Percentiles rank a stretch among this genome's conserved stretches.
Conservation (phyloP, 345 rosid genomes). For the Erysimum cheiranthoides region DNA sequence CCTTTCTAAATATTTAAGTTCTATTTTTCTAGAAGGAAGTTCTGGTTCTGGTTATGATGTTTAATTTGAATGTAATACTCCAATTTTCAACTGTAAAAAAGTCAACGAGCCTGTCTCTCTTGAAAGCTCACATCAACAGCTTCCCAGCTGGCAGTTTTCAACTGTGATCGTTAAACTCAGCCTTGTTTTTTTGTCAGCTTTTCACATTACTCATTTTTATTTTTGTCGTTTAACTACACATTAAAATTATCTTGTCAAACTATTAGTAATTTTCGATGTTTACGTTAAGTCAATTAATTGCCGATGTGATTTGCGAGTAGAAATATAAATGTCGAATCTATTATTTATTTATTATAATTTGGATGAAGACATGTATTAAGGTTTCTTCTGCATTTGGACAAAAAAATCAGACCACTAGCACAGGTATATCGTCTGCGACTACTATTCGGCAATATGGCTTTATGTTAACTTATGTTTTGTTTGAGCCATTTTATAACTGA, state of each 20-base stretch:
- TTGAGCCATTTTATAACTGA: neutral
- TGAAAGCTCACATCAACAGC: constrained; percentile 37
- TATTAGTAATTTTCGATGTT: neutral
- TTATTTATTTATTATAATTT: neutral
- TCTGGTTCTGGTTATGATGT: neutral
- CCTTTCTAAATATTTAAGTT: neutral
- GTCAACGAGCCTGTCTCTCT: constrained; percentile 40
- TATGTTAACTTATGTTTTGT: neutral
- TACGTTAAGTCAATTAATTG: neutral
- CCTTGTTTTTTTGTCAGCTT: constrained; percentile 35
- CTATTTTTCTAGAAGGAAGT: neutral
- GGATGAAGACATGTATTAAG: neutral
- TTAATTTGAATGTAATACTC: constrained; percentile 8
- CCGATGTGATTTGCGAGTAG: neutral
- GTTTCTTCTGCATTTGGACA: constrained; percentile 8
- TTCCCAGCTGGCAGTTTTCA: constrained; percentile 39
- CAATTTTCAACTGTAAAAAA: constrained; percentile 20
- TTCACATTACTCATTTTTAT: neutral
- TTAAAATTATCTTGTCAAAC: neutral
- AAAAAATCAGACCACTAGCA: neutral
- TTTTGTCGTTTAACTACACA: neutral
- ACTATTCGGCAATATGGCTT: constrained; percentile 9
- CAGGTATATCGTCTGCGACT: neutral
- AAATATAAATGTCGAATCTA: neutral
- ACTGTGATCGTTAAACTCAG: constrained; percentile 32